Base-by-base conservation (phyloP, 202 grass and related monocot species). In the Carex arenaria region DNA sequence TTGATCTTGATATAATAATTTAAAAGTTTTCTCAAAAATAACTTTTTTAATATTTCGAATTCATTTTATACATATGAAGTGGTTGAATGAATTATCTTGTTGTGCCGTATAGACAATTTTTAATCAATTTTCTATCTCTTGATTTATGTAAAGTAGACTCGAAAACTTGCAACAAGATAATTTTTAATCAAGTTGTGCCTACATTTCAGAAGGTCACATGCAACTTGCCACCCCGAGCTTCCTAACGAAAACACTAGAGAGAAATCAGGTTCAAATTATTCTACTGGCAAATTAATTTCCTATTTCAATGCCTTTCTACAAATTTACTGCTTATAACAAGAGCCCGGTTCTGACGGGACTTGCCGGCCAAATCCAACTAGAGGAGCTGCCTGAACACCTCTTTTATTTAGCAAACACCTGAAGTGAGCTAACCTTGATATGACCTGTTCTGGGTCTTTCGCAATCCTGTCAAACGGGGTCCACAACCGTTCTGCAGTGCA, bases 381-480 rank as follows among this genome's bases (percentile, higher is more conserved):
- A 12, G 93, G 96, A 59, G 96, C 96, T 87, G 91, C 93, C 87
- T 91, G 92, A 89, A 99, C 73, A 15, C 96, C 93, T 90, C 93
- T 95, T 84, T 95, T 91, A 88, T 99, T 93, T 49, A 99, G 84
- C 85, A 99, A 90, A 79, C 96, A 99, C 86, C 96, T 90, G 93
- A 99, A 99, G 80, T 87, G 88, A 61, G 93, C 91, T 82, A 99
- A 83, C 91, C 93, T 95, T 88, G 87, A 78, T 51, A 88, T 89
- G 7, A 89, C 89, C 64, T 84, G 86, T 64, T 80, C 84, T 73
- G 91, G 84, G 17, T 99, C 86, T 63, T 83, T 87, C 45, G 91
- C 85, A 74, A 94, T 85, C 85, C 93, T 95, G 57, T 90, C 89
- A 67, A 83, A 80, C 9, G 85, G 87, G 84, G 89, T 96, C 96